Evolutionary conservation across 2,329 filamentous ascomycete species (phyloP).

Genomic region (Passalora sequoiae): DNA sequence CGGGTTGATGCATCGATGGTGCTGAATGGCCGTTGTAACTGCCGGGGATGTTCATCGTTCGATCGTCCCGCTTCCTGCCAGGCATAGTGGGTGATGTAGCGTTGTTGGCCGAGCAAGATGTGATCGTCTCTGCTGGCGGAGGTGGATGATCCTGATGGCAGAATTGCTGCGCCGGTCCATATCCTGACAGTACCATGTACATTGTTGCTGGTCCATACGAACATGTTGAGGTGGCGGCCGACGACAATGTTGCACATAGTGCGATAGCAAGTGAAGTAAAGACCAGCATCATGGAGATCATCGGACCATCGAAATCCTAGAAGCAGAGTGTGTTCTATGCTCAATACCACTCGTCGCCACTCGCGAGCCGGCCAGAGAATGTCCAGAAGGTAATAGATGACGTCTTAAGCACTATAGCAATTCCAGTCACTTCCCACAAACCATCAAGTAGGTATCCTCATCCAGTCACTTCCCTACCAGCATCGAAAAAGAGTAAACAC

Average conservation of each 20-base stretch:
- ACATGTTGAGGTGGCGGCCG: constrained; percentile 6
- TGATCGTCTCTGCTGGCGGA: constrained; percentile 10
- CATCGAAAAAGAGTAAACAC: too few species aligned
- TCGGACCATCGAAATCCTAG: too few species aligned
- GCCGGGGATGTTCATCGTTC: background rate
- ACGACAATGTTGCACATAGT: constrained; percentile 4
- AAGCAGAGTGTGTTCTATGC: too few species aligned
- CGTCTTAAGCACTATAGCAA: too few species aligned
- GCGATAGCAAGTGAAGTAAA: background rate
- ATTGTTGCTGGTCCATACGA: constrained; percentile 4
- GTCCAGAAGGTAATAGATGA: too few species aligned
- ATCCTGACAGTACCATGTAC: constrained; percentile 9
- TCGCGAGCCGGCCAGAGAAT: too few species aligned
- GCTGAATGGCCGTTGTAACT: background rate
- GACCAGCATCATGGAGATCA: background rate
- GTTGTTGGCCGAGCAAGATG: constrained; percentile 5
- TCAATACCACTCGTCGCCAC: too few species aligned
- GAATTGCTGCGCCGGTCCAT: constrained; percentile 12
- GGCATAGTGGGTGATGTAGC: background rate
- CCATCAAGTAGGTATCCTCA: too few species aligned
- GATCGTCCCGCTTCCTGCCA: constrained; percentile 1
- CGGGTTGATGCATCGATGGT: background rate
- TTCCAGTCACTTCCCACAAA: too few species aligned
- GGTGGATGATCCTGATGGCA: constrained; percentile 7
- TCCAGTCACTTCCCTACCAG: too few species aligned